Evolutionary conservation across 768 basidiomycete species (phyloP).

Genomic region (Russula sp.): DNA sequence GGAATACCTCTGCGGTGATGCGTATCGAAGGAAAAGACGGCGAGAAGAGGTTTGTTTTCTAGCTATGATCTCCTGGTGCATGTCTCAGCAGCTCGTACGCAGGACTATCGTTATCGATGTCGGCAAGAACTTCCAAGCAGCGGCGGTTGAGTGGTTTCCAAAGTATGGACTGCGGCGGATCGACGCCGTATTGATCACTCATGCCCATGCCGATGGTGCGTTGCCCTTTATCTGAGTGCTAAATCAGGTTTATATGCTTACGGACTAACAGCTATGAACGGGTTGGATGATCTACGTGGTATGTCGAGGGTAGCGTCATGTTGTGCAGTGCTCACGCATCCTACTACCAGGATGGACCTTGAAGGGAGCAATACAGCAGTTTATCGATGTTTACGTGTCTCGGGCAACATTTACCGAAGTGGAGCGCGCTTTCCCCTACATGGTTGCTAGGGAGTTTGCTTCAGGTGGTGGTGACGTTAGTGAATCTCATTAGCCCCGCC

Average conservation of each 20-base stretch:
- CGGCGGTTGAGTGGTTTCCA: conserved; percentile 53
- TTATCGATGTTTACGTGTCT: conserved; percentile 72
- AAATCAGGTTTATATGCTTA: background rate
- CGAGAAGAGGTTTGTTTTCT: conserved; percentile 42
- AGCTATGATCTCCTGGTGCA: background rate
- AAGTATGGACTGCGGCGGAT: conserved; percentile 65
- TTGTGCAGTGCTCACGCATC: background rate
- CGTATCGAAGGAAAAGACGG: conserved; percentile 38
- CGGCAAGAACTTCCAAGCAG: conserved; percentile 72
- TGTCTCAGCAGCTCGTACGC: background rate
- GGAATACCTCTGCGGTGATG: conserved; percentile 74
- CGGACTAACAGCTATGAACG: conserved; percentile 60
- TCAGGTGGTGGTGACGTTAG: conserved; percentile 75
- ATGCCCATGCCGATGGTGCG: conserved; percentile 77
- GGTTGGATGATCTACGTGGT: conserved; percentile 85
- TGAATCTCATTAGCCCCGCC: background rate
- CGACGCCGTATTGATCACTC: conserved; percentile 75
- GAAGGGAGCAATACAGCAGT: conserved; percentile 49
- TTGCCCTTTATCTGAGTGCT: background rate
- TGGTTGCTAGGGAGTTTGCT: conserved; percentile 65
- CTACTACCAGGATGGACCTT: conserved; percentile 62
- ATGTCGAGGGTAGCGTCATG: conserved; percentile 20
- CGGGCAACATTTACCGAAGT: conserved; percentile 58
- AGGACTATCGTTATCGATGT: conserved; percentile 80
- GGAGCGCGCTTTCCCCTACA: conserved; percentile 70